Percentiles rank a stretch among this genome's conserved stretches.
These are phyloP conservation scores for Huntiella savannae DNA, from an alignment of 2,329 filamentous ascomycete species.

Conservation along the genomic window DNA sequence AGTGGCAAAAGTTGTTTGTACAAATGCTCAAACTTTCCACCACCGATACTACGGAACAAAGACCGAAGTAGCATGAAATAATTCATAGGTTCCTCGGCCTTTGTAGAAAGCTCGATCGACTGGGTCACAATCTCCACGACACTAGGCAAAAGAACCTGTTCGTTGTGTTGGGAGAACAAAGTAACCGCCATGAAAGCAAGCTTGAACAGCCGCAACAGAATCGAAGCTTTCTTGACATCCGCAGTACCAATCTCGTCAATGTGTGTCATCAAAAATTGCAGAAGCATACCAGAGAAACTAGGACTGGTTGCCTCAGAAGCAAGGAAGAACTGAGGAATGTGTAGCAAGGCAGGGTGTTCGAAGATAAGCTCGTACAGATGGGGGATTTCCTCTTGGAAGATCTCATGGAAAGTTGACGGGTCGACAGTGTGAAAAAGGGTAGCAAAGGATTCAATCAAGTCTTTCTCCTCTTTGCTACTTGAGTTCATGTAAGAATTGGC, in stretches of 20 bases:
- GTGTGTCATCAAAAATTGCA: constrained; percentile 92
- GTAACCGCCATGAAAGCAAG: constrained; percentile 98
- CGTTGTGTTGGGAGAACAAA: constrained; percentile 82
- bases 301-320: constrained; percentile 97
- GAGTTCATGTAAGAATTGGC: constrained; percentile 90
- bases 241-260: constrained; percentile 88
- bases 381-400: constrained; percentile 93
- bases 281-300: constrained; percentile 92
- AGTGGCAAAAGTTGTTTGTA: constrained; percentile 96
- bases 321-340: constrained; percentile 94
- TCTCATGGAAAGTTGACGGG: constrained; percentile 93
- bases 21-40: constrained; percentile 88
- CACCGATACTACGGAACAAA: constrained; percentile 88
- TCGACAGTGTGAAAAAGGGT: constrained; percentile 98
- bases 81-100: constrained; percentile 93
- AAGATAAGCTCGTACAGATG: constrained; percentile 96
- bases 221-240: constrained; percentile 82
- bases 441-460: constrained; percentile 88
- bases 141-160: constrained; percentile 85
- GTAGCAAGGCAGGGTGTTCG: constrained; percentile 79
- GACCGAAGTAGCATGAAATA: constrained; percentile 89
- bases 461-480: constrained; percentile 90
- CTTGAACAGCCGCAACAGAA: constrained; percentile 87
- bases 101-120: constrained; percentile 89
- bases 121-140: constrained; percentile 95